Base-by-base conservation (phyloP, 352 stramenopile genomes). In the Globisporangium parvum region DNA sequence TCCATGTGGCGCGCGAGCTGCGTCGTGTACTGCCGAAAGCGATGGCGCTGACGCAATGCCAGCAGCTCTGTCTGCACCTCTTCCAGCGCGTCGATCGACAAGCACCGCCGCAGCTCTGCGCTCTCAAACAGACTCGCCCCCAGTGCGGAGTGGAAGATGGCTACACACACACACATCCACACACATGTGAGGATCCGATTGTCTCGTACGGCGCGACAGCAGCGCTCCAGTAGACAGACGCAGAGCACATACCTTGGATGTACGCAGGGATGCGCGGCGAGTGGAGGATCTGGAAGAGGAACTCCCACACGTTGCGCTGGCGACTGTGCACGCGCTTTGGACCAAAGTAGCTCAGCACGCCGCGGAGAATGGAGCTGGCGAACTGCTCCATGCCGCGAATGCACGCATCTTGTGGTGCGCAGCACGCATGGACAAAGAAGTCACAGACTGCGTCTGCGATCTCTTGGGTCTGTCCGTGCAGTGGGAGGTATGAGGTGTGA, bases 251-350 rank as follows among this genome's bases (percentile, higher is more conserved):
- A 44, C 71, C 67, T 80, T 73, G 62, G 17, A 80, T 73, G 31
- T 69, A 53, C 4, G 49, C 44, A 14, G 74, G 50, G n/a, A 87
- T 64, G 39, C 83, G 76, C 18, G 75, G 73, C 10, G 75, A 75
- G 57, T 91, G 77, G 10, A 91, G 53, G n/a, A 85, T 69, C 40
- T 88, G 72, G 57, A 84, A 88, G 28, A 91, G 59, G 55, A 91
- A 88, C 49, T 87, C 70, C 75, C 74, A 88, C 0, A 91, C 3
- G 40, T 69, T 82, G 10, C 76, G 76, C 14, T 65, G 67, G 10
- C 71, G 68, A 63, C 87, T 87, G 53, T 77, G 60, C 44, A 53
- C 55, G 33, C 77, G 59, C 55, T 75, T 78, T 0, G 73, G 63
- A 2, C 64, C 73, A 50, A 90, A 63, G 53, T 78, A 88, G 14